Conservation (phyloP, 352 stramenopile species). For the Pythium sukuiense region DNA sequence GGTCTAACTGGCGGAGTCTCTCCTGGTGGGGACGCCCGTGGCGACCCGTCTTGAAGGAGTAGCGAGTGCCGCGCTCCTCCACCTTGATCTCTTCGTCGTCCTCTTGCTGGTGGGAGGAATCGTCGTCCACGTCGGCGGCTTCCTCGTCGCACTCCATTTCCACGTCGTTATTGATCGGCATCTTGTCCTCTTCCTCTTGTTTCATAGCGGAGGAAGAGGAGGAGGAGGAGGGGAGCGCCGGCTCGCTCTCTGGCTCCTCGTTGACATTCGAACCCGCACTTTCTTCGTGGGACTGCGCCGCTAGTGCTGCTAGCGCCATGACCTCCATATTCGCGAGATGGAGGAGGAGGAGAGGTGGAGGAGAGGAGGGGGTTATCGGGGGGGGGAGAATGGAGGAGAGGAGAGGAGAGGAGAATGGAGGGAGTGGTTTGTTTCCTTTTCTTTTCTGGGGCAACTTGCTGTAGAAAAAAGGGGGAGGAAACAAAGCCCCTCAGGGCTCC, state of each 20-base stretch:
- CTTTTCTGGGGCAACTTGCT: slow-evolving; percentile 31
- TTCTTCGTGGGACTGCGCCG: background rate
- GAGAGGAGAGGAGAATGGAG: background rate
- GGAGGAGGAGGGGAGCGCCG: background rate
- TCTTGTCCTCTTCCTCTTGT: background rate
- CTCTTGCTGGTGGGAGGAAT: slow-evolving; percentile 4
- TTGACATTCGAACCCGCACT: background rate
- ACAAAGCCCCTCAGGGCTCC: background rate
- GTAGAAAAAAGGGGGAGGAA: slow-evolving; percentile 30
- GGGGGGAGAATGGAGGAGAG: no score
- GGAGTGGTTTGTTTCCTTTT: slow-evolving; percentile 23
- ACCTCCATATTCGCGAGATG: background rate
- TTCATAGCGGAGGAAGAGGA: background rate
- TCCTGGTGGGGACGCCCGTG: background rate
- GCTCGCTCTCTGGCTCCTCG: background rate
- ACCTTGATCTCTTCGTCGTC: background rate
- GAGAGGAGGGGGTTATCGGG: no score
- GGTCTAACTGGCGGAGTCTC: background rate
- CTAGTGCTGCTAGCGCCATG: background rate
- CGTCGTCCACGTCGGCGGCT: slow-evolving; percentile 10
- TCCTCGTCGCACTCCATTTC: slow-evolving; percentile 27
- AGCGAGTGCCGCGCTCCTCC: background rate
- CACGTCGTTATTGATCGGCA: slow-evolving; percentile 5
- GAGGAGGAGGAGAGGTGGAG: background rate
- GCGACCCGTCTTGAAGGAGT: background rate